Evolutionary conservation across 1,139 yeast genomes (phyloP), one percentile per base, ranked within the genome.

Genomic region (Hansenula lynferdii): DNA sequence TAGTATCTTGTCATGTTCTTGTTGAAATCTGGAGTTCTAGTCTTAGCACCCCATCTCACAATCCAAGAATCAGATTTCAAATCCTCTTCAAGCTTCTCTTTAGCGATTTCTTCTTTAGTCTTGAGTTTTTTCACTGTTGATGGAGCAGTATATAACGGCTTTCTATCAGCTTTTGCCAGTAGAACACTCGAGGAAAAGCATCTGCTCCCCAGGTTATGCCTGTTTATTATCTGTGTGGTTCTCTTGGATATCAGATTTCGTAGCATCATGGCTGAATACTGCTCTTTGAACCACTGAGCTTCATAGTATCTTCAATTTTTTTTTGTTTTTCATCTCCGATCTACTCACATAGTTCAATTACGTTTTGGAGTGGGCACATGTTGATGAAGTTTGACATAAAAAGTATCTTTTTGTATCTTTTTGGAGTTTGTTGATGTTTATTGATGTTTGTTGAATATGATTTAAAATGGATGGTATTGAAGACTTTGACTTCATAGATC

Each of bases 1-100:
- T 82, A 77, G 54, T 72, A 78, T 52, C 71, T 71, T 10, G 77
- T 71, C 54, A 72, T 58, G 35, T 64, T 66, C 45, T 64, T 70
- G 37, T 67, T 66, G 45, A 72, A 73, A 19, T 62, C 61, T 34
- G 62, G 64, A 1, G 75, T 61, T 29, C 70, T 60, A 10, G 68
- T 59, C 30, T 60, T 61, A 2, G 77, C 77, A 36, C 75, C 77
- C 69, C 72, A 71, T 50, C 70, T 53, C 9, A 64, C 49, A 28
- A 61, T 45, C 45, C 64, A 45, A 34, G 57, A 51, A 2, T 52
- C 47, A 0, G 67, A 61, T 26, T 58, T 54, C 42, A 64, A 35
- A 28, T 57, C 60, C 19, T 45, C 50, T 35, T 62, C 62, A 9
- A 60, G 50, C 35, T 51, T 53, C 35, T 61, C 64, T 21, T 47